phyloP scores from a whole-genome alignment of 257 asterid genomes.

The Plantago ovata region DNA sequence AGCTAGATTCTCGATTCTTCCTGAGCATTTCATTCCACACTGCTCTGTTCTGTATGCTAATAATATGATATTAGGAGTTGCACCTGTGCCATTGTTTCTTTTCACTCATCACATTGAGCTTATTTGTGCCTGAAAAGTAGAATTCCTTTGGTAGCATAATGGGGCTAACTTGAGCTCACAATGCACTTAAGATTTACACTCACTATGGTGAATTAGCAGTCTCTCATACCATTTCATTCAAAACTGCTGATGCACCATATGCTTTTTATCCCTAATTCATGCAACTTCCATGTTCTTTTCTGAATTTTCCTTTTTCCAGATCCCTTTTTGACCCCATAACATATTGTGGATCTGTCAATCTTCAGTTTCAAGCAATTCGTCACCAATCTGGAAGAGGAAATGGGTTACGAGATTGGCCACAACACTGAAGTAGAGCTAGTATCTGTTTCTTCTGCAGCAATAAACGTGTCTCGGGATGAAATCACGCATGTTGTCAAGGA shows the following conservation, averaged over 20 bases:
- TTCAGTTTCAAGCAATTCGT: constrained; percentile 79
- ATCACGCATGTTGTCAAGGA: constrained; percentile 55
- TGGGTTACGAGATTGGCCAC: constrained; percentile 33
- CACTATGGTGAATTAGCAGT: background rate
- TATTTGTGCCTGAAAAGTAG: too few species aligned
- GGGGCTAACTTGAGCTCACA: too few species aligned
- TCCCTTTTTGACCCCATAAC: constrained; percentile 11
- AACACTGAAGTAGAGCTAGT: constrained; percentile 33
- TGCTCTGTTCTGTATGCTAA: background rate
- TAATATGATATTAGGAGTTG: background rate
- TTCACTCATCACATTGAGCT: background rate
- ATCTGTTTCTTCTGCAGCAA: constrained; percentile 29
- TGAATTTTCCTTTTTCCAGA: constrained; percentile 7
- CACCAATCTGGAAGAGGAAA: constrained; percentile 65
- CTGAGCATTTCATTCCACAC: constrained; percentile 3
- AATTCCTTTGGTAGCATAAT: too few species aligned
- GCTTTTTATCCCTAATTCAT: background rate
- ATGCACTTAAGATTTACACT: too few species aligned
- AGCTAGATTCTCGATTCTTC: background rate
- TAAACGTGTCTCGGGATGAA: constrained; percentile 42
- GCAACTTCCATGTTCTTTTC: background rate
- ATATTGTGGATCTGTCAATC: constrained; percentile 23
- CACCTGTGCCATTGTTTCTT: background rate
- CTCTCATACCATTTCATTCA: background rate
- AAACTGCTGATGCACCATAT: background rate